Evolutionary conservation across 1,284 basidiomycete genomes (phyloP).

Genomic region (Melampsora abietis-canadensis): DNA sequence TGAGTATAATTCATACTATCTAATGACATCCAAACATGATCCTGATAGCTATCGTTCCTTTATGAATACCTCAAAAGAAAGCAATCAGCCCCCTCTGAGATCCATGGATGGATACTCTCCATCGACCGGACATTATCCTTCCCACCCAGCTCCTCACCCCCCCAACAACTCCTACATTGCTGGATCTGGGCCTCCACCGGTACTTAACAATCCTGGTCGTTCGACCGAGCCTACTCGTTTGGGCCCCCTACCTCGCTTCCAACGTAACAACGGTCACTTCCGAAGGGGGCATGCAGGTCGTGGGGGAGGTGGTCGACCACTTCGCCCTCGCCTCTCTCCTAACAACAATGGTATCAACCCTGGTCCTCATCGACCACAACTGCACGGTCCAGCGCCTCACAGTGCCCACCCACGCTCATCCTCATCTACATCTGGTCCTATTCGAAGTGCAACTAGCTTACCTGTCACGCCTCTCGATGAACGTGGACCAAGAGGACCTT

Average conservation of each 20-base stretch:
- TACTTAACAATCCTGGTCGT: not conserved
- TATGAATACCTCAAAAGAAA: not conserved
- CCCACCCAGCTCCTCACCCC: not conserved
- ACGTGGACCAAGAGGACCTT: conserved; percentile 45
- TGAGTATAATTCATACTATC: not conserved
- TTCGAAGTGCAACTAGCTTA: not conserved
- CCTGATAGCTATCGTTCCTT: not conserved
- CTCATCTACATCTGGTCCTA: not conserved
- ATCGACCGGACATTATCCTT: not conserved
- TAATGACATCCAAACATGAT: not conserved
- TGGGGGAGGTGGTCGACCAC: not conserved
- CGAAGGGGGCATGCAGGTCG: not conserved
- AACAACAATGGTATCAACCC: not conserved
- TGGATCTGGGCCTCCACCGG: not conserved
- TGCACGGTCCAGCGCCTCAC: not conserved
- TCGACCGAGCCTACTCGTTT: not conserved
- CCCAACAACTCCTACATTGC: not conserved
- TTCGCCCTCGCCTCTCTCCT: not conserved
- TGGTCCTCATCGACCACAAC: not conserved
- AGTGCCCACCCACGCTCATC: not conserved
- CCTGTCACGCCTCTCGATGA: conserved; percentile 8
- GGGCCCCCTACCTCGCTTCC: not conserved
- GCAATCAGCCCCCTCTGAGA: not conserved
- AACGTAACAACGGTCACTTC: not conserved
- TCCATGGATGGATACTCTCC: not conserved